Conservation (phyloP, 768 basidiomycete species). For the Tricholomella constricta region DNA sequence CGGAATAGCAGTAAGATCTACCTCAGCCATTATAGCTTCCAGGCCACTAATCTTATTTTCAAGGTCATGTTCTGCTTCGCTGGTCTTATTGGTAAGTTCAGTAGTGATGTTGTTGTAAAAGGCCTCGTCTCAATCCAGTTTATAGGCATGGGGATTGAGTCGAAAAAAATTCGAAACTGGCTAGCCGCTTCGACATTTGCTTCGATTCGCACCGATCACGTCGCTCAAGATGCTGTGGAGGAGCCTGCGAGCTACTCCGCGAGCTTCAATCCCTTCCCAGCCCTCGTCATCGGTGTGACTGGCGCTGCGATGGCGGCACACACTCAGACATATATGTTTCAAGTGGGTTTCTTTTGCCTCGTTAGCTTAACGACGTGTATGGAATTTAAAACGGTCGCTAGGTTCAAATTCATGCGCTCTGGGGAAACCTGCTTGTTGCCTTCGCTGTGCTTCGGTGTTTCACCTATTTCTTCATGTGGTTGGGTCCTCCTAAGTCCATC, state of each 20-base stretch:
- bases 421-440: constrained; percentile 84
- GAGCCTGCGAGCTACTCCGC: constrained; percentile 75
- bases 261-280: constrained; percentile 92
- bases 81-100: constrained; percentile 64
- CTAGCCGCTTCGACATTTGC: constrained; percentile 59
- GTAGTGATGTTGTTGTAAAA: not conserved
- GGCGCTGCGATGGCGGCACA: constrained; percentile 95
- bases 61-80: constrained; percentile 95
- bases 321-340: constrained; percentile 88
- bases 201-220: constrained; percentile 26
- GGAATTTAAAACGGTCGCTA: constrained; percentile 23
- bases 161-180: constrained; percentile 70
- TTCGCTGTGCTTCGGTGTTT: constrained; percentile 80
- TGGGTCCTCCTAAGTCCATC: constrained; percentile 79
- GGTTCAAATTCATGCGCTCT: constrained; percentile 88
- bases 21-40: not conserved
- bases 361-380: not conserved
- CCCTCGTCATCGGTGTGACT: constrained; percentile 90
- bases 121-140: not conserved
- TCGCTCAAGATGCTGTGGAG: constrained; percentile 44
- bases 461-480: constrained; percentile 95
- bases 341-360: constrained; percentile 39
- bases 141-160: constrained; percentile 82
- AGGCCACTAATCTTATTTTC: constrained; percentile 1
- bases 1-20: constrained; percentile 72